Evolutionary conservation across 2,329 filamentous ascomycete species (phyloP).

Genomic region (Monilinia fructigena): DNA sequence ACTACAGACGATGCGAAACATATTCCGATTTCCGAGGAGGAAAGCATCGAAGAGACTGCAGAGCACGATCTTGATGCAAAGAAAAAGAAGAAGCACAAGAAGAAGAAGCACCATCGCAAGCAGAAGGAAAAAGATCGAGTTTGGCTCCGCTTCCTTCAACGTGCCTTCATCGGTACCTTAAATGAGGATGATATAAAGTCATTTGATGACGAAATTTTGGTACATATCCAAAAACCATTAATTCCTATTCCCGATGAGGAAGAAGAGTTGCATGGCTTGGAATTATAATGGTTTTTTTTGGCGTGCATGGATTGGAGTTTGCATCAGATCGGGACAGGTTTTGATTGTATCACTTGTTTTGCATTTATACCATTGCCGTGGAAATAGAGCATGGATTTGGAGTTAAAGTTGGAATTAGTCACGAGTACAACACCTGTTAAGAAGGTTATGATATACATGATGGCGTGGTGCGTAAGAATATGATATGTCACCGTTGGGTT

Average conservation of each 20-base stretch:
- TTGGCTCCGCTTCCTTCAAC: constrained; percentile 74
- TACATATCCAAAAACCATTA: constrained; percentile 1
- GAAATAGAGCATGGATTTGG: constrained; percentile 1
- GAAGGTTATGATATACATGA: not conserved
- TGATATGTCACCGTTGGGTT: constrained; percentile 1
- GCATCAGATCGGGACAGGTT: constrained; percentile 1
- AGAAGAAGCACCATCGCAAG: constrained; percentile 53
- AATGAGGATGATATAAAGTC: constrained; percentile 60
- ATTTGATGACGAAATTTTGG: constrained; percentile 24
- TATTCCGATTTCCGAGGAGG: constrained; percentile 27
- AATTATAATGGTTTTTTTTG: constrained; percentile 8
- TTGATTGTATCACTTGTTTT: not conserved
- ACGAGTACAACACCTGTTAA: not conserved
- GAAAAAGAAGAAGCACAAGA: constrained; percentile 41
- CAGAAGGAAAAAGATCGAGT: constrained; percentile 60
- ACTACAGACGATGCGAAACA: constrained; percentile 26
- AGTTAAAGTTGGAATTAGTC: not conserved
- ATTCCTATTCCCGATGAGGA: not conserved
- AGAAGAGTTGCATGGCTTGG: constrained; percentile 9
- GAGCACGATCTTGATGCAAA: constrained; percentile 38
- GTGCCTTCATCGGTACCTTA: constrained; percentile 77
- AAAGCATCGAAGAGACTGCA: constrained; percentile 37
- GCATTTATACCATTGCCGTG: constrained; percentile 5
- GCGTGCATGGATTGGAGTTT: constrained; percentile 23
- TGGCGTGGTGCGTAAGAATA: constrained; percentile 4